A percentile compares a stretch with the other conserved stretches of the same genome.
Evolutionary conservation across 2,329 filamentous ascomycete species (phyloP).

Genomic region (Fusarium sp.): DNA sequence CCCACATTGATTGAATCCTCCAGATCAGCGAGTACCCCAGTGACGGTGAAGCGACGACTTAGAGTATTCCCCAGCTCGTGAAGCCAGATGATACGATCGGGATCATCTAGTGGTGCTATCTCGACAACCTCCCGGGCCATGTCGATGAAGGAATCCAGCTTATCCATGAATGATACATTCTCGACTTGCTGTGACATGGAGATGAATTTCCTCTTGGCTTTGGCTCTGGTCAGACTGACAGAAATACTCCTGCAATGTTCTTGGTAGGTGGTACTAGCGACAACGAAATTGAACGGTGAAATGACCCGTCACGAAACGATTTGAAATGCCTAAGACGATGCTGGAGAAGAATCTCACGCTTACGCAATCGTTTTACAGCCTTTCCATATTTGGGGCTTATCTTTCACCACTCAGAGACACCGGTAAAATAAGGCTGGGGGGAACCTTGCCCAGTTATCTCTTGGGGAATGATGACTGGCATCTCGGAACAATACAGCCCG

Average conservation of each 20-base stretch:
- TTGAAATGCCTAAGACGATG: rapidly evolving
- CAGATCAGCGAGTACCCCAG: not conserved
- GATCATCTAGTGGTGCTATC: not conserved
- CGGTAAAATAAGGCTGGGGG: not conserved
- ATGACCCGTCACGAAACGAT: too few relatives aligned
- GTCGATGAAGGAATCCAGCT: not conserved
- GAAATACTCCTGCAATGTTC: not conserved
- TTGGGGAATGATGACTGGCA: not conserved
- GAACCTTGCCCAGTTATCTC: not conserved
- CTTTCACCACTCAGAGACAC: not conserved
- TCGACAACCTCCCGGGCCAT: not conserved
- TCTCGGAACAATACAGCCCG: rapidly evolving
- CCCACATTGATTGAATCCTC: not conserved
- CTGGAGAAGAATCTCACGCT: not conserved
- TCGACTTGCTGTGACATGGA: rapidly evolving
- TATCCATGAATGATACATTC: rapidly evolving
- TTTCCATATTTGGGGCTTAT: not conserved
- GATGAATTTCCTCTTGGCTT: not conserved
- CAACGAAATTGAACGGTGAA: not conserved
- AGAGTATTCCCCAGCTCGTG: not conserved
- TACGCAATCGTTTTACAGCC: not conserved
- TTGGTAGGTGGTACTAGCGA: not conserved
- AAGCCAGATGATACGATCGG: not conserved
- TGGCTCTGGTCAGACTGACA: not conserved
- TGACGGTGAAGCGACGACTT: not conserved